Percentiles rank a stretch among this genome's conserved stretches.
Evolutionary conservation across 768 basidiomycete species (phyloP).

Genomic region (Tylopilus sp.): DNA sequence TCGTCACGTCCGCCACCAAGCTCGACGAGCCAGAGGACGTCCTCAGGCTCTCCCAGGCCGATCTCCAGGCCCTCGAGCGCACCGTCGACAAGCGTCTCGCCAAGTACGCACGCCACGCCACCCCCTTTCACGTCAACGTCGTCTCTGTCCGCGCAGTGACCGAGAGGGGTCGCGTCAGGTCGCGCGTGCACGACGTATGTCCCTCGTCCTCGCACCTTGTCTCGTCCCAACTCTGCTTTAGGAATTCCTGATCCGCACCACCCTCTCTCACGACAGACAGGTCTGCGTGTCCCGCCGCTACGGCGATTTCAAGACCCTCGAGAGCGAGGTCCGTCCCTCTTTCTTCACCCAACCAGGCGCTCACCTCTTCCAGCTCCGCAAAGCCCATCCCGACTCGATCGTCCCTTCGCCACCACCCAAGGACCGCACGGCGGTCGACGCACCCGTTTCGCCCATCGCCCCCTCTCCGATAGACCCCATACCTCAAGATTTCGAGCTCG

Average conservation of each 20-base stretch:
- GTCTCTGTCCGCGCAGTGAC: conserved; percentile 80
- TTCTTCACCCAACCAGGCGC: background rate
- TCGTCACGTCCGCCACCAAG: conserved; percentile 80
- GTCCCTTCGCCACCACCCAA: conserved; percentile 84
- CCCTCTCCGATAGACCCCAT: conserved; percentile 2
- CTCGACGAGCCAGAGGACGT: conserved; percentile 84
- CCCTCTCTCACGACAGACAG: conserved; percentile 66
- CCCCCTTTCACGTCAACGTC: conserved; percentile 86
- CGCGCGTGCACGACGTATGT: conserved; percentile 80
- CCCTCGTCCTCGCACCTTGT: background rate
- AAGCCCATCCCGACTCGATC: conserved; percentile 79
- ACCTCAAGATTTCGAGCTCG: conserved; percentile 39
- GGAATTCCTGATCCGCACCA: conserved; percentile 95
- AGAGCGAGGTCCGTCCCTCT: conserved; percentile 60
- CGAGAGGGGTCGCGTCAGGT: conserved; percentile 83
- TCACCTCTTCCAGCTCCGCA: conserved; percentile 60
- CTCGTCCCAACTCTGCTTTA: conserved; percentile 30
- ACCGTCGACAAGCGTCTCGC: conserved; percentile 63
- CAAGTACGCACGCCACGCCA: conserved; percentile 42
- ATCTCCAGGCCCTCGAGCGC: conserved; percentile 74
- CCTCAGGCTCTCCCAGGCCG: conserved; percentile 81
- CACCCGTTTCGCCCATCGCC: conserved; percentile 28
- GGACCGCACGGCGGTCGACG: conserved; percentile 70
- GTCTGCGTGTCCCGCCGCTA: conserved; percentile 90
- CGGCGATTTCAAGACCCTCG: conserved; percentile 90